Conservation (phyloP, 2,329 filamentous ascomycete species). For the Fonsecaea multimorphosa region DNA sequence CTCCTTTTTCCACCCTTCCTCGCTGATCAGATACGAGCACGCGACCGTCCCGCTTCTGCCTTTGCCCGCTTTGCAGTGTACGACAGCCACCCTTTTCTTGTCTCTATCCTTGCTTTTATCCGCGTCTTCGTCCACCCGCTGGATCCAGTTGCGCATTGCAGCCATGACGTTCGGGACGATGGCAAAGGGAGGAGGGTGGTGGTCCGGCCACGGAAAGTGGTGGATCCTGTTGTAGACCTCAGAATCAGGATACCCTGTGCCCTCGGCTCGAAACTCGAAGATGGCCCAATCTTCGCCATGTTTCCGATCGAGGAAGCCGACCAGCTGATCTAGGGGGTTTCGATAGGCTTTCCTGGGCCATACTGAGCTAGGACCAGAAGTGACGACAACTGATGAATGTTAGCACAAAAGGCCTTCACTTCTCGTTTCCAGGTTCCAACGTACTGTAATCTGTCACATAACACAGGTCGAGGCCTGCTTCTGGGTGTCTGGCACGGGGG, state of each 20-base stretch:
- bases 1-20: slow-evolving; percentile 73
- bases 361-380: slow-evolving; percentile 85
- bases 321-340: slow-evolving; percentile 85
- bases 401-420: slow-evolving; percentile 7
- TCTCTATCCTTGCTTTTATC: slow-evolving; percentile 43
- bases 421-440: slow-evolving; percentile 6
- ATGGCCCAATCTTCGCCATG: slow-evolving; percentile 89
- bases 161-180: slow-evolving; percentile 88
- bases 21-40: slow-evolving; percentile 87
- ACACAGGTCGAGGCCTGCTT: slow-evolving; percentile 90
- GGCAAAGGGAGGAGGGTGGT: slow-evolving; percentile 92
- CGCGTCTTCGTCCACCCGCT: slow-evolving; percentile 56
- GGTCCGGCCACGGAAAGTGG: slow-evolving; percentile 96
- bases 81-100: slow-evolving; percentile 74
- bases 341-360: slow-evolving; percentile 93
- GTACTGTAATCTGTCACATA: slow-evolving; percentile 83
- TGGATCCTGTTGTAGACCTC: slow-evolving; percentile 84
- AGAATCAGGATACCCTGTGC: slow-evolving; percentile 90
- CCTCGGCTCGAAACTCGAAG: slow-evolving; percentile 97
- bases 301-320: slow-evolving; percentile 83
- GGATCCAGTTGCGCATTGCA: slow-evolving; percentile 88
- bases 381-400: slow-evolving; percentile 61
- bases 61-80: slow-evolving; percentile 98
- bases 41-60: slow-evolving; percentile 87
- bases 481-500: slow-evolving; percentile 80